Conservation (phyloP, 1,139 yeast species). For the Petasospora fabianii region DNA sequence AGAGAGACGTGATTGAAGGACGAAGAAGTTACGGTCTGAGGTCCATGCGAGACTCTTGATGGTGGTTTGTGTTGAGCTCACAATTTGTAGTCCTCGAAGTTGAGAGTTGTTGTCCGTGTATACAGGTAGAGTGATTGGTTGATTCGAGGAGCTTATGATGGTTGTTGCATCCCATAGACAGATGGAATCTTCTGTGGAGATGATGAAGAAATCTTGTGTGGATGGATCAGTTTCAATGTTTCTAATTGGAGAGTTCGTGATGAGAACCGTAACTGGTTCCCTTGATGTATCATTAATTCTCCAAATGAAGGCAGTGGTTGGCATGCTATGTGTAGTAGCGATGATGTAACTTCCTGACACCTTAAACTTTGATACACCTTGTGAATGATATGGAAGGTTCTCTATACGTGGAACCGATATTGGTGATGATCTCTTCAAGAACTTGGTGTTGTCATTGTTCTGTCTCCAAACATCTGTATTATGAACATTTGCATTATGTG, state of each 20-base stretch:
- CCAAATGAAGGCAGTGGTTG: constrained; percentile 19
- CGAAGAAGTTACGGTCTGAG: constrained; percentile 7
- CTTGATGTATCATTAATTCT: not conserved
- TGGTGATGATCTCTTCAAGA: constrained; percentile 2
- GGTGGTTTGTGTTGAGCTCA: constrained; percentile 5
- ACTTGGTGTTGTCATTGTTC: constrained; percentile 6
- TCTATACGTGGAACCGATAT: constrained; percentile 11
- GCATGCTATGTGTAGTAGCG: constrained; percentile 12
- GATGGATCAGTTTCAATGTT: constrained; percentile 9
- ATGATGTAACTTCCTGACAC: constrained; percentile 2
- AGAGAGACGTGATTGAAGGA: constrained; percentile 5
- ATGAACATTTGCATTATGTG: constrained; percentile 1
- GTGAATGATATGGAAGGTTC: not conserved
- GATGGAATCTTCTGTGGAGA: constrained; percentile 14
- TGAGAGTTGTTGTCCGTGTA: not conserved
- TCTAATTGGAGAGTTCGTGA: constrained; percentile 10
- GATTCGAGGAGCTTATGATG: not conserved
- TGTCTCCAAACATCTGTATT: constrained; percentile 13
- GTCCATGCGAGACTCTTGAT: constrained; percentile 11
- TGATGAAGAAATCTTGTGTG: constrained; percentile 5
- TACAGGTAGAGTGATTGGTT: constrained; percentile 11
- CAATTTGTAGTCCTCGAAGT: constrained; percentile 10
- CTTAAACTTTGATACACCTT: constrained; percentile 8
- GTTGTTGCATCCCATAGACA: constrained; percentile 12
- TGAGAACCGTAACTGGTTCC: constrained; percentile 8